Conservation (phyloP, 1,139 yeast genomes). For the Geotrichum klebahnii region DNA sequence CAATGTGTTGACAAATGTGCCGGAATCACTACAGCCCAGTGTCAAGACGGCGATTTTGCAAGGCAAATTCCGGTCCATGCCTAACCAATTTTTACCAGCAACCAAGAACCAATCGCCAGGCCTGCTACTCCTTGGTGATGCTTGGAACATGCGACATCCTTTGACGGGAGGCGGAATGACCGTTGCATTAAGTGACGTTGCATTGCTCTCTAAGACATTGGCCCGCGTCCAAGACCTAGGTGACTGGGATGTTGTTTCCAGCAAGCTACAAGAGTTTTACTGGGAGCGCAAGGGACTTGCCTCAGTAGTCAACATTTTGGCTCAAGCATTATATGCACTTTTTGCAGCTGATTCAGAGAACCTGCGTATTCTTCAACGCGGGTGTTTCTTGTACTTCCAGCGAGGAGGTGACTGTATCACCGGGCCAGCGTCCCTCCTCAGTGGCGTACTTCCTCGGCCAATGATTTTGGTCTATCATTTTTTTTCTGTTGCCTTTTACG, state of each 20-base stretch:
- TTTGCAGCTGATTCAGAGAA: constrained; percentile 80
- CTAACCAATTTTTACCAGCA: constrained; percentile 87
- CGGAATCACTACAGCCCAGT: constrained; percentile 59
- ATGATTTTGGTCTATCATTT: constrained; percentile 74
- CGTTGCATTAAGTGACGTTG: constrained; percentile 88
- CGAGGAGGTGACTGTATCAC: constrained; percentile 76
- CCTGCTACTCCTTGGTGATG: constrained; percentile 83
- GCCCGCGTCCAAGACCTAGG: constrained; percentile 33
- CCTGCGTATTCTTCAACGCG: constrained; percentile 68
- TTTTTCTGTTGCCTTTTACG: constrained; percentile 83
- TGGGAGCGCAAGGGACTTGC: constrained; percentile 71
- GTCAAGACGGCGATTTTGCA: constrained; percentile 55
- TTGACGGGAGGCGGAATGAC: constrained; percentile 99
- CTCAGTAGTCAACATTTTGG: constrained; percentile 81
- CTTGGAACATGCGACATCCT: constrained; percentile 97
- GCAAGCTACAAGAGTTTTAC: constrained; percentile 69
- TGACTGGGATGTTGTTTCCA: constrained; percentile 50
- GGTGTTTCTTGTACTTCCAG: constrained; percentile 82
- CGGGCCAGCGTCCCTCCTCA: constrained; percentile 77
- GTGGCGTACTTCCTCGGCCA: constrained; percentile 79
- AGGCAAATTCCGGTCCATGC: constrained; percentile 71
- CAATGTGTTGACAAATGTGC: constrained; percentile 65
- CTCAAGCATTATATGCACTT: constrained; percentile 82
- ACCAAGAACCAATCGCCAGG: constrained; percentile 60
- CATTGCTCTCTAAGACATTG: constrained; percentile 55